These are phyloP conservation scores for Pyricularia sp. DNA, from an alignment of 2,329 filamentous ascomycete genomes.

Conservation along the genomic window DNA sequence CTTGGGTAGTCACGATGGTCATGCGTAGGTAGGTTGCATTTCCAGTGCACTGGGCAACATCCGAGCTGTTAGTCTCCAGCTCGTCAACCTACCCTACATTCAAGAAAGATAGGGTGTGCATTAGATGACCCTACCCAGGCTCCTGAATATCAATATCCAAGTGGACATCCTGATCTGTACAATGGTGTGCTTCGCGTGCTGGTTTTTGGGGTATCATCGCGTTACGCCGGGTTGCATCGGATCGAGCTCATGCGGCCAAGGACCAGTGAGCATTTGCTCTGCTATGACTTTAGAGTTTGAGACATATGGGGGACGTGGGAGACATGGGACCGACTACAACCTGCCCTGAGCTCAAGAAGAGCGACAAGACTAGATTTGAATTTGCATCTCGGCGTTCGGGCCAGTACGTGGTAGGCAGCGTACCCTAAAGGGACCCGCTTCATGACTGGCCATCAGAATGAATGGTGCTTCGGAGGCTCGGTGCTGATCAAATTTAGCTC, in stretches of 20 bases:
- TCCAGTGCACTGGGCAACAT: not conserved
- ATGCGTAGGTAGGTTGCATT: too few relatives aligned
- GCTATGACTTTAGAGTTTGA: not conserved
- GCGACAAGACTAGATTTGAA: not conserved
- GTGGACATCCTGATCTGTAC: not conserved
- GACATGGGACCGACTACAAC: not conserved
- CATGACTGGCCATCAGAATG: too few relatives aligned
- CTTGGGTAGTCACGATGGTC: not conserved
- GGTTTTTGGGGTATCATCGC: too few relatives aligned
- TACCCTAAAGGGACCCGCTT: too few relatives aligned
- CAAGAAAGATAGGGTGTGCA: not conserved
- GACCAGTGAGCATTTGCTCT: not conserved
- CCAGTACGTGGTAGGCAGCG: too few relatives aligned
- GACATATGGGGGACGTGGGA: not conserved
- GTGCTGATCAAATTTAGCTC: too few relatives aligned
- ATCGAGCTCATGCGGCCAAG: not conserved
- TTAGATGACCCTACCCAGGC: not conserved
- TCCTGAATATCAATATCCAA: not conserved
- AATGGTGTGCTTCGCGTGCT: not conserved
- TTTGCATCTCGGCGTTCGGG: too few relatives aligned
- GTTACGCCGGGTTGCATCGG: not conserved
- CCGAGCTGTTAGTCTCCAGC: not conserved
- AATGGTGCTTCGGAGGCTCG: too few relatives aligned
- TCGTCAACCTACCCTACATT: not conserved
- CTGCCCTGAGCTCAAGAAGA: not conserved